These are phyloP conservation scores for Rhododendron molle DNA, from an alignment of 148 eudicot genomes.

Conservation along the genomic window DNA sequence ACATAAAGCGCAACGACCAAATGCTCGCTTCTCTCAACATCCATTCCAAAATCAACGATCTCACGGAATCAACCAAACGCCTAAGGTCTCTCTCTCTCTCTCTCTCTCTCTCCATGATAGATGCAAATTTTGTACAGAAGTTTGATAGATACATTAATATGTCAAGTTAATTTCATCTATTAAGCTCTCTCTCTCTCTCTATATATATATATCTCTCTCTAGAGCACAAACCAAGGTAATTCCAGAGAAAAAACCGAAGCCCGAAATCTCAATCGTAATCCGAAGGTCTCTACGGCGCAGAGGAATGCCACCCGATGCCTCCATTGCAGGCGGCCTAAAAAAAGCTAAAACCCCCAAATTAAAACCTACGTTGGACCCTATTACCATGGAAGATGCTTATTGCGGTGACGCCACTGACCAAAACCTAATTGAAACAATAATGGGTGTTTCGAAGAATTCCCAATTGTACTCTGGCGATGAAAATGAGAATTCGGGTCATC, in stretches of 20 bases:
- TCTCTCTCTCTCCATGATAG: background rate
- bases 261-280: background rate
- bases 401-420: constrained; percentile 30
- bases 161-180: no score
- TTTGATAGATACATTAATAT: background rate
- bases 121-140: background rate
- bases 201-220: background rate
- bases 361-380: constrained; percentile 21
- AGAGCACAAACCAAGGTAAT: no score
- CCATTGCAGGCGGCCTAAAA: no score
- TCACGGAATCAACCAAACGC: constrained; percentile 51
- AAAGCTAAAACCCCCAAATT: constrained; percentile 13
- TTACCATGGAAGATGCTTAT: constrained; percentile 47
- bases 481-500: background rate
- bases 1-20: constrained; percentile 71
- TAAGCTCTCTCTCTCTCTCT: no score
- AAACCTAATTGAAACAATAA: constrained; percentile 36
- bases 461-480: background rate
- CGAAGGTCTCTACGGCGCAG: background rate
- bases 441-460: constrained; percentile 15
- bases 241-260: no score
- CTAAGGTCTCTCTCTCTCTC: constrained; percentile 30
- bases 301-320: background rate
- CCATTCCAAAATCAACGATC: constrained; percentile 48
- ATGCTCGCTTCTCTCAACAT: constrained; percentile 77